phyloP scores from a whole-genome alignment of 2,329 filamentous ascomycete species.

The Orbilia blumenaviensis region DNA sequence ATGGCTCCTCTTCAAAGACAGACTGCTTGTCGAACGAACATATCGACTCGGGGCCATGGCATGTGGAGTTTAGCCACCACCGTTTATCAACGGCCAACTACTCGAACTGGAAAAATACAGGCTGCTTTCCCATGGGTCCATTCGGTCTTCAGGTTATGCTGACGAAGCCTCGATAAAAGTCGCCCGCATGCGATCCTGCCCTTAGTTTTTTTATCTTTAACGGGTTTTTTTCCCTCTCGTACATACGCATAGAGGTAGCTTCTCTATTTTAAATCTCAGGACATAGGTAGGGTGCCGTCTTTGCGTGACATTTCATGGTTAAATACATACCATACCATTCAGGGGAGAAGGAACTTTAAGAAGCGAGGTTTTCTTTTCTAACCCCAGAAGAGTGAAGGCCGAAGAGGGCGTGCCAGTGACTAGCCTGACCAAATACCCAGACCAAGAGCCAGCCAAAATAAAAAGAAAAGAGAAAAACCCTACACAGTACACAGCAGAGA shows the following conservation, averaged over 20 bases:
- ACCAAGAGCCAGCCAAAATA: neutral
- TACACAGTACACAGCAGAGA: no score
- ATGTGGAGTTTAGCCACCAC: constrained; percentile 15
- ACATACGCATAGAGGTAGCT: no score
- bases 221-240: neutral
- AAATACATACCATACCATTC: neutral
- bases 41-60: neutral
- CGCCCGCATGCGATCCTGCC: no score
- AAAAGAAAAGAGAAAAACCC: neutral
- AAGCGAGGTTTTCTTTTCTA: neutral
- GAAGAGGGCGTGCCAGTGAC: neutral
- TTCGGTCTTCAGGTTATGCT: no score
- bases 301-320: no score
- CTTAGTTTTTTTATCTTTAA: neutral
- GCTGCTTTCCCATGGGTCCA: no score
- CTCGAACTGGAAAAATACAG: neutral
- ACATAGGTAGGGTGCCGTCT: neutral
- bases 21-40: no score
- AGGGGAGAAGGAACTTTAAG: neutral
- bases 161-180: neutral
- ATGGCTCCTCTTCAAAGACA: no score
- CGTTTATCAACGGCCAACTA: constrained; percentile 4
- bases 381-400: neutral
- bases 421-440: neutral
- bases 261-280: neutral